phyloP scores from a whole-genome alignment of 2,329 filamentous ascomycete species.

The Fusarium multiceps region DNA sequence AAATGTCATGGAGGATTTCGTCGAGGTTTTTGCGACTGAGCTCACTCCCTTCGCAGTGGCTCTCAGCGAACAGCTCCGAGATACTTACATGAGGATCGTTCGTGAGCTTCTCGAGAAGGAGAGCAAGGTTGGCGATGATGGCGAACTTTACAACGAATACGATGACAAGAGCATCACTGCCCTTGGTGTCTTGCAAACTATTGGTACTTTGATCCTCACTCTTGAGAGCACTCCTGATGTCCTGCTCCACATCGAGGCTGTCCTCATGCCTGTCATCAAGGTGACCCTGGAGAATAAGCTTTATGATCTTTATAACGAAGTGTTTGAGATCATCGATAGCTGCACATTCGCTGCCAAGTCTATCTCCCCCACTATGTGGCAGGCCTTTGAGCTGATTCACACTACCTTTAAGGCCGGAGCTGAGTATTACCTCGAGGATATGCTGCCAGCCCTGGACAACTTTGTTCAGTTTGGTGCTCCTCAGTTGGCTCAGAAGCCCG shows the following conservation, averaged over 20 bases:
- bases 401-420: slow-evolving; percentile 97
- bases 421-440: slow-evolving; percentile 97
- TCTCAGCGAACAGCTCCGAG: slow-evolving; percentile 91
- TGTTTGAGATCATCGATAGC: slow-evolving; percentile 99
- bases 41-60: slow-evolving; percentile 97
- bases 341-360: slow-evolving; percentile 97
- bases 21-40: slow-evolving; percentile 97
- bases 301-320: slow-evolving; percentile 96
- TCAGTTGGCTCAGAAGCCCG: slow-evolving; percentile 82
- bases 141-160: slow-evolving; percentile 88
- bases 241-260: slow-evolving; percentile 90
- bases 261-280: slow-evolving; percentile 96
- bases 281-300: slow-evolving; percentile 98
- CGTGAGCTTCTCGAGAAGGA: slow-evolving; percentile 91
- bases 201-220: slow-evolving; percentile 95
- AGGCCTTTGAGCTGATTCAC: slow-evolving; percentile 96
- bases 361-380: slow-evolving; percentile 98
- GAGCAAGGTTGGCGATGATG: slow-evolving; percentile 77
- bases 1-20: slow-evolving; percentile 99
- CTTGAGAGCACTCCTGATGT: slow-evolving; percentile 98
- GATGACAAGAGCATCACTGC: slow-evolving; percentile 99
- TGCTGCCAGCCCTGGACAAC: slow-evolving; percentile 97
- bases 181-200: slow-evolving; percentile 94
- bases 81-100: slow-evolving; percentile 95
- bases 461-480: slow-evolving; percentile 93